These are phyloP conservation scores for Fusarium ramigenum DNA, from an alignment of 2,329 filamentous ascomycete species.

Conservation along the genomic window DNA sequence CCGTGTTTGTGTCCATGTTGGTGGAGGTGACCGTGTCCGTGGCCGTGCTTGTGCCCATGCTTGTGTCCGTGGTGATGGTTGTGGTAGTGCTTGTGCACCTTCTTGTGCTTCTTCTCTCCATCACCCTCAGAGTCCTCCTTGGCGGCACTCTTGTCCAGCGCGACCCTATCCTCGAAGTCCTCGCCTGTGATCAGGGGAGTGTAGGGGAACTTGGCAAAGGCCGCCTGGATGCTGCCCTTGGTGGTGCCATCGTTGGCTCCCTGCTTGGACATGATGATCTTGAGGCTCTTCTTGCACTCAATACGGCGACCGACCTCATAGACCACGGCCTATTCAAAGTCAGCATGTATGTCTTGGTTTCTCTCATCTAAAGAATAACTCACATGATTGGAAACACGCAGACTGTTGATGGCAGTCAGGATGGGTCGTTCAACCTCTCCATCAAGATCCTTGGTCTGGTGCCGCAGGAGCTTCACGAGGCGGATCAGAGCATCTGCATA, in stretches of 20 bases:
- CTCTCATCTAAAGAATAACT: background rate
- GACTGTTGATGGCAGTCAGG: conserved; percentile 44
- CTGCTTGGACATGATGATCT: conserved; percentile 44
- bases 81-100: conserved; percentile 12
- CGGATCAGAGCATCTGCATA: conserved; percentile 44
- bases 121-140: background rate
- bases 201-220: conserved; percentile 40
- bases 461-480: conserved; percentile 37
- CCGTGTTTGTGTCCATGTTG: background rate
- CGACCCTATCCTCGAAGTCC: conserved; percentile 39
- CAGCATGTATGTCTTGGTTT: background rate
- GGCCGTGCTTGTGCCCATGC: background rate
- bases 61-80: background rate
- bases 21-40: conserved; percentile 5
- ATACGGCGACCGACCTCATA: conserved; percentile 45
- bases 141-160: background rate
- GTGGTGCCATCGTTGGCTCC: conserved; percentile 44
- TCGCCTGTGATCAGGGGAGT: conserved; percentile 45
- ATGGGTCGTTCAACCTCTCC: conserved; percentile 43
- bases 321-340: conserved; percentile 34
- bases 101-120: background rate
- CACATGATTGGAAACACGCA: conserved; percentile 43
- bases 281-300: conserved; percentile 37
- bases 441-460: conserved; percentile 40
- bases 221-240: conserved; percentile 40